Base-by-base conservation (phyloP, 805 yeast genomes). In the Wickerhamomyces silvicola region DNA sequence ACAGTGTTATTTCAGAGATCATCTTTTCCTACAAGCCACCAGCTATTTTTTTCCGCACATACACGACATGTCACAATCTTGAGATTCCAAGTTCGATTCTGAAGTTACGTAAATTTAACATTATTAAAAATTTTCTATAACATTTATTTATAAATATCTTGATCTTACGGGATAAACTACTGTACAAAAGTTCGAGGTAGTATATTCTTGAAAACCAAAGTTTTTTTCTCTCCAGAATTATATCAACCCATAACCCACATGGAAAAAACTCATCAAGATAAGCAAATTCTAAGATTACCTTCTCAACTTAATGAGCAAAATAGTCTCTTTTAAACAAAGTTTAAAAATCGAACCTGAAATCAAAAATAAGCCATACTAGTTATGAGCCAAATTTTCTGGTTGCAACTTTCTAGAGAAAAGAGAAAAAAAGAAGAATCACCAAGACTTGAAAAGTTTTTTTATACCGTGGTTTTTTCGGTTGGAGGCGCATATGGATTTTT, bases 301-400 rank as follows among this genome's bases (percentile, higher is more conserved):
- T 55, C 60, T 58, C 54, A 56, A 57, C 35, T 46, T 32, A 58
- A 58, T 56, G 52, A 59, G 62, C 60, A 56, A 50, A 43, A 18
- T 29, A 26, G 33, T 30, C 31, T 41, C 34, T 23, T 34, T 31
- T 25, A 28, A 21, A 22, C 30, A 21, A 32, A 26, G n/a, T n/a
- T 31, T 35, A 36, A 24, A 31, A 33, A 29, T 21, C 30, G 20
- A 31, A 15, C 26, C 33, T 25, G 27, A 28, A 36, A 34, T 34
- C 20, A 22, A 32, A 31, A 20, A 18, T 6, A 8, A 18, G 30
- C 32, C 32, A 35, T 31, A 40, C 56, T 46, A 37, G 32, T 33
- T 32, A 45, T 36, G 35, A 36, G 54, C 50, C 56, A 47, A 46
- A 52, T 42, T 36, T 31, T 34, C 41, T 33, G 57, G 54, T 48